A percentile compares a stretch with the other conserved stretches of the same genome.
phyloP scores from a whole-genome alignment of 2,329 filamentous ascomycete genomes.

The Claviceps sorghi region DNA sequence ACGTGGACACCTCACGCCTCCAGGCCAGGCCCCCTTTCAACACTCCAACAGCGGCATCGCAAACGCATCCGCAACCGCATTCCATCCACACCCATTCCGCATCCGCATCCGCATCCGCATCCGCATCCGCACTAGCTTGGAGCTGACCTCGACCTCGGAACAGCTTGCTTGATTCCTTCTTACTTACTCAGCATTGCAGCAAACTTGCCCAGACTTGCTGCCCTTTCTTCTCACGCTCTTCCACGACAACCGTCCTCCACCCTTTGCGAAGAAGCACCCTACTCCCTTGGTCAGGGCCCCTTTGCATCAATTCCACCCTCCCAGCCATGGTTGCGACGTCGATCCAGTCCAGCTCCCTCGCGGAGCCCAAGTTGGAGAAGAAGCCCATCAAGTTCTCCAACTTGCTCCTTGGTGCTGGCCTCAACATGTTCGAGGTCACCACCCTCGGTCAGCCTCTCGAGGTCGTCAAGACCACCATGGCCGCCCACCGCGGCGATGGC shows the following conservation, averaged over 20 bases:
- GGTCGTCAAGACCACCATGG: slow-evolving; percentile 99
- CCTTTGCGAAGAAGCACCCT: slow-evolving; percentile 69
- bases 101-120: no score
- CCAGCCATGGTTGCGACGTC: slow-evolving; percentile 48
- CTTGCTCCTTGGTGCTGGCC: slow-evolving; percentile 78
- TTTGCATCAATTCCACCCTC: slow-evolving; percentile 32
- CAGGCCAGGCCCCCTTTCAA: no score
- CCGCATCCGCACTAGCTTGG: background rate
- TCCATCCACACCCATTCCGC: no score
- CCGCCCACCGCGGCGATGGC: slow-evolving; percentile 81
- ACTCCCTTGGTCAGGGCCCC: slow-evolving; percentile 98
- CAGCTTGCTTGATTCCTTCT: background rate
- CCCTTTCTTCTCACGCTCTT: slow-evolving; percentile 5
- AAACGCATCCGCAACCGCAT: no score
- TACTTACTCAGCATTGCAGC: slow-evolving; percentile 3
- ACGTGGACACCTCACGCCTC: background rate
- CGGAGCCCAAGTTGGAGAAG: slow-evolving; percentile 64
- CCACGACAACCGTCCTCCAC: slow-evolving; percentile 10
- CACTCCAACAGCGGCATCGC: no score
- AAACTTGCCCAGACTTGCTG: background rate
- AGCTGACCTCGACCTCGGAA: background rate
- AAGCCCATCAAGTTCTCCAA: slow-evolving; percentile 99
- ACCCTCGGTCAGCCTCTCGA: slow-evolving; percentile 68
- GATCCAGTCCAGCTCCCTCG: slow-evolving; percentile 35
- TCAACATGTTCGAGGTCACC: slow-evolving; percentile 87